Base-by-base conservation (phyloP, 1,284 basidiomycete species). In the Ganoderma leucocontextum region DNA sequence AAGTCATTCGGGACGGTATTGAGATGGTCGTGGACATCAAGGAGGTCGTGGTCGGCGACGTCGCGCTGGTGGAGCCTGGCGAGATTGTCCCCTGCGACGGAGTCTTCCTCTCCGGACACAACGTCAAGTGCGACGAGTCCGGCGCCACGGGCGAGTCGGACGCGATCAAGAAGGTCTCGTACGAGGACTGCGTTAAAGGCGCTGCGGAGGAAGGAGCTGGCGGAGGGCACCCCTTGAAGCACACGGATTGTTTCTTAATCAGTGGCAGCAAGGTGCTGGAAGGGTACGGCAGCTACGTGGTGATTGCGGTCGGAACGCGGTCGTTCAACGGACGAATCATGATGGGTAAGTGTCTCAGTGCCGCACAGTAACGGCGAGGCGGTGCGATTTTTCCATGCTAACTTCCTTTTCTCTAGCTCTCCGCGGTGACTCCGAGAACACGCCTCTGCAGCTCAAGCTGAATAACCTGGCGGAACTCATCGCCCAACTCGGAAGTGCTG, bases 1-100 rank as follows among this genome's bases (percentile, higher is more conserved):
- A 98, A 81, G 93, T 96, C 64, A 91, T 98, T 68, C 93, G 98
- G 13, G 86, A 89, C 72, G 96, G 96, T 36, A 82, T 84, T 41
- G 95, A 98, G 75, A 87, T 85, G 72, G 82, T 95, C 49, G 86
- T 98, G 75, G 93, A 96, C 78, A 87, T 96, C 79, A 92, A 92
- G 87, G 92, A 98, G 70, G 89, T 99, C 22, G 88, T 98, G 52
- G 98, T 99, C 42, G 97, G 97, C 60, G 97, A 99, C 76, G 87
- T 99, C 71, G 93, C 95, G 25, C 83, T 95, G 49, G 80, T 99
- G 42, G 97, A 99, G 82, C 96, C 98, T 1, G 98, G 97, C 74
- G 98, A 99, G 80, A 92, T 99, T 69, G 79, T 99, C 10, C 97
- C 97, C 58, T 97, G 95, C 80, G 98, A 99, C 78, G 97, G 97